Evolutionary conservation across 2,329 filamentous ascomycete genomes (phyloP), one percentile per base, ranked within the genome.

Genomic region (Neofusicoccum parvum): DNA sequence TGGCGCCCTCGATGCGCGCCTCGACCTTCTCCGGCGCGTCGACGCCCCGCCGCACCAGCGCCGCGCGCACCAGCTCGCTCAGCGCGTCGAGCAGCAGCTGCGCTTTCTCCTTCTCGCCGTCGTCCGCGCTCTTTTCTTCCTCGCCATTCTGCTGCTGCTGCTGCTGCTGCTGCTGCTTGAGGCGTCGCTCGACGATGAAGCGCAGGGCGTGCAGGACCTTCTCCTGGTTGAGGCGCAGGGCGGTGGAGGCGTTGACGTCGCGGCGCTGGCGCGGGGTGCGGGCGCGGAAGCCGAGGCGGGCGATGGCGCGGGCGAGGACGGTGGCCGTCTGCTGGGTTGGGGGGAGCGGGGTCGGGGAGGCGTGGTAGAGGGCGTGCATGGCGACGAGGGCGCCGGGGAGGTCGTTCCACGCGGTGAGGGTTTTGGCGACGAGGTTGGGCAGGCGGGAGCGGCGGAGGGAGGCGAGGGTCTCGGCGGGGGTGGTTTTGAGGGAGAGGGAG

Each of bases 331-430:
- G 69, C 17, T 68, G 62, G 0, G 71, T 70, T 5, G 75, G 74
- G n/a, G 69, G 69, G 20, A 77, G 27, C 27, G 27, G 27, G 70
- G 49, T 67, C 64, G 45, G 78, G 72, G 0, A 67, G 53, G 3
- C 27, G 27, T 70, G 66, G 9, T 70, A 68, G 5, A 78, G 58
- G 10, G 73, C 70, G 64, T 77, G 73, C 32, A 78, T 54, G n/a
- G 75, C 72, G 15, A 78, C 68, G 9, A 78, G 72, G 5, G 73
- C 72, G n/a, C 76, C 76, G 14, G 72, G 66, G 1, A 77, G 66
- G 63, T 78, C 75, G 34, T 71, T 68, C 20, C 67, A 69, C 48
- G 72, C 74, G 66, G 73, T 73, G 68, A 78, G 78, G 66, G 74
- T 77, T 41, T 75, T 72, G 67, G 77, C 69, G n/a, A 78, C 69